phyloP scores from a whole-genome alignment of 306 rosid genomes.

The Trifolium fragiferum region DNA sequence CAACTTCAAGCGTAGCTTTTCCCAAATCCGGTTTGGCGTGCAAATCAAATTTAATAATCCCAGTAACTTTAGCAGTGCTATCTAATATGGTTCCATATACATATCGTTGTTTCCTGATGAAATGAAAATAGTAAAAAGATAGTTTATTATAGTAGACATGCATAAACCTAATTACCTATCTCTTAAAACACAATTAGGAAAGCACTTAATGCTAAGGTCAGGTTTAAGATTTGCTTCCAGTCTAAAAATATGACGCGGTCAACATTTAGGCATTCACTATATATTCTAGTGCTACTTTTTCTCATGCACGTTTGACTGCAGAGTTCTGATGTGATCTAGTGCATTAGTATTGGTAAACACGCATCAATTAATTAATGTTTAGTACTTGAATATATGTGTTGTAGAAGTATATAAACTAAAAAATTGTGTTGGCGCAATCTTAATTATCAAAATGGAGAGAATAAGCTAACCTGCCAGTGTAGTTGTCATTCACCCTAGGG shows the following conservation, averaged over 20 bases:
- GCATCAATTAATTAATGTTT: no score
- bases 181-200: background rate
- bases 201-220: background rate
- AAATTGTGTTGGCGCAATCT: no score
- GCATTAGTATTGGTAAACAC: no score
- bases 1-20: slow-evolving; percentile 74
- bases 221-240: background rate
- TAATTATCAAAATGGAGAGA: slow-evolving; percentile 17
- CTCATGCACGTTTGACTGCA: no score
- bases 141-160: background rate
- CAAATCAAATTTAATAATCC: slow-evolving; percentile 86
- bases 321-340: no score
- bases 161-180: background rate
- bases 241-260: background rate
- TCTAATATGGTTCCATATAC: slow-evolving; percentile 83
- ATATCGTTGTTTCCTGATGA: slow-evolving; percentile 74
- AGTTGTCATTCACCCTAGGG: slow-evolving; percentile 92
- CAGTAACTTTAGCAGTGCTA: slow-evolving; percentile 70
- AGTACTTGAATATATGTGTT: no score
- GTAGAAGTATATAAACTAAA: no score
- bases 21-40: slow-evolving; percentile 70
- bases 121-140: background rate
- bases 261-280: background rate
- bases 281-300: no score
- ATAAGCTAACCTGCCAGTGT: slow-evolving; percentile 77